phyloP scores from a whole-genome alignment of 139 green algal species.

The Chlamydomonas eustigma region DNA sequence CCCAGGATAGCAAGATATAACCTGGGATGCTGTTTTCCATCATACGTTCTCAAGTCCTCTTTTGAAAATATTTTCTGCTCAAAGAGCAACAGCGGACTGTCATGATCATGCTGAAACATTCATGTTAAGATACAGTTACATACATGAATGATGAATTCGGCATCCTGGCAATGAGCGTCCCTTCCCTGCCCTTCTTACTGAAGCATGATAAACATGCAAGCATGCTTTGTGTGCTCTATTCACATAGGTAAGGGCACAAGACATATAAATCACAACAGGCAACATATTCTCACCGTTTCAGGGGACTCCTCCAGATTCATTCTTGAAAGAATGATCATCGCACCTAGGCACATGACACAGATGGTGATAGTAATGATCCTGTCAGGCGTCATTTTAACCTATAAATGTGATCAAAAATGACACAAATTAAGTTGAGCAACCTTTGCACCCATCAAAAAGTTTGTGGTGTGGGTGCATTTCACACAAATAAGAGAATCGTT shows the following conservation, averaged over 20 bases:
- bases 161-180: neutral
- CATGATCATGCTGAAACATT: too few relatives aligned
- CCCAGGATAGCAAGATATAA: constrained; percentile 11
- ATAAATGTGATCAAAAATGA: too few relatives aligned
- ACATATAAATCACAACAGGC: neutral
- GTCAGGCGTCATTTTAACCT: constrained; percentile 23
- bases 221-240: neutral
- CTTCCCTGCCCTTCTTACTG: neutral
- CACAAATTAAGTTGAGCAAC: too few relatives aligned
- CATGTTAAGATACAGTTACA: neutral
- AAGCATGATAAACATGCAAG: neutral
- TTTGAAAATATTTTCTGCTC: neutral
- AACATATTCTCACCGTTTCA: neutral
- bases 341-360: neutral
- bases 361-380: neutral
- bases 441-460: too few relatives aligned
- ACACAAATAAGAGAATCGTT: too few relatives aligned
- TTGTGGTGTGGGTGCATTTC: too few relatives aligned
- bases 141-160: neutral
- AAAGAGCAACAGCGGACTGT: too few relatives aligned
- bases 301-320: neutral
- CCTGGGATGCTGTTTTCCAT: neutral
- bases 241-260: neutral
- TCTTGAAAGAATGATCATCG: neutral
- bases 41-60: neutral